A percentile compares a stretch with the other conserved stretches of the same genome.
phyloP scores from a whole-genome alignment of 805 yeast species.

The Danielozyma ontarioensis region DNA sequence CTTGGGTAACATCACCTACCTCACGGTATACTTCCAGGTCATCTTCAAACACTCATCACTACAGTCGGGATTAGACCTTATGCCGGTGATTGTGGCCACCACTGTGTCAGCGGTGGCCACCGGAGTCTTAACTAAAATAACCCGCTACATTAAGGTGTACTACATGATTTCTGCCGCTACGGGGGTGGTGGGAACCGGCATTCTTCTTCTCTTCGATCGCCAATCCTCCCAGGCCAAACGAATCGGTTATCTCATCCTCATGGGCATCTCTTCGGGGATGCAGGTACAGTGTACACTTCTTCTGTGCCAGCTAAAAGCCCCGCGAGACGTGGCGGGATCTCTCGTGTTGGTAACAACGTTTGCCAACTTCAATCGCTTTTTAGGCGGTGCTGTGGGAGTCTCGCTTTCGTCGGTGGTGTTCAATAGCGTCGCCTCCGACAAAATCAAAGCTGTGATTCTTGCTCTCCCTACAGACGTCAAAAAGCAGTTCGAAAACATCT shows the following conservation, averaged over 20 bases:
- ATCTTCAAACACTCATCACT: constrained; percentile 5
- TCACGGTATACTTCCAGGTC: constrained; percentile 10
- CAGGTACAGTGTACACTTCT: constrained; percentile 10
- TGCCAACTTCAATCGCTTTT: constrained; percentile 8
- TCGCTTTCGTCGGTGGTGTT: constrained; percentile 5
- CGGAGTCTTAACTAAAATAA: constrained; percentile 7
- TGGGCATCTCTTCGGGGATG: constrained; percentile 11
- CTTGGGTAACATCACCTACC: constrained; percentile 3
- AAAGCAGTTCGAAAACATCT: constrained; percentile 2
- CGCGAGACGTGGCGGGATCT: constrained; percentile 7
- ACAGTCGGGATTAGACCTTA: constrained; percentile 9
- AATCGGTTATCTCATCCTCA: constrained; percentile 9
- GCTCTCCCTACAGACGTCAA: constrained; percentile 2
- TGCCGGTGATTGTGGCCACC: constrained; percentile 9
- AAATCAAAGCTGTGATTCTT: constrained; percentile 2
- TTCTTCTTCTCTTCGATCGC: constrained; percentile 4
- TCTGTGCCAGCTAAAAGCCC: constrained; percentile 13
- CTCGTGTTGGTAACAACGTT: constrained; percentile 9
- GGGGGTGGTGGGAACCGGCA: constrained; percentile 6
- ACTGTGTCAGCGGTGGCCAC: constrained; percentile 5
- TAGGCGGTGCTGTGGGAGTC: constrained; percentile 10
- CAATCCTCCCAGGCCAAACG: constrained; percentile 2
- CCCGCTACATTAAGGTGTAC: constrained; percentile 8
- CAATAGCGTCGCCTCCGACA: constrained; percentile 2
- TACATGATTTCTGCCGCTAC: constrained; percentile 6